A percentile compares a stretch with the other conserved stretches of the same genome.
These are phyloP conservation scores for Penicillium cosmopolitanum DNA, from an alignment of 495 filamentous ascomycete genomes.

Conservation along the genomic window DNA sequence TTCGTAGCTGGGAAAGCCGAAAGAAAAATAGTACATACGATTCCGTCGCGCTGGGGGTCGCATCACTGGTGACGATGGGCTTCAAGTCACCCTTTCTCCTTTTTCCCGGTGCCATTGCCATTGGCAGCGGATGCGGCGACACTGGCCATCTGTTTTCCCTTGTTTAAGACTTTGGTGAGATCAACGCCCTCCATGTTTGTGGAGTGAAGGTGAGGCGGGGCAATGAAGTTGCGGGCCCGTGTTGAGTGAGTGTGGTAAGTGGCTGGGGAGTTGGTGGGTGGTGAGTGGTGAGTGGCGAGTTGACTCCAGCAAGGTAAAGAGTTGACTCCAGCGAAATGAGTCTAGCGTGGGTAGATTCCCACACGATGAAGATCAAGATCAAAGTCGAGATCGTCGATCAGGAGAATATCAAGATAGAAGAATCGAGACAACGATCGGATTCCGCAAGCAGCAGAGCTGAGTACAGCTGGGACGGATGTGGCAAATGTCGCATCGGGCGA, in stretches of 20 bases:
- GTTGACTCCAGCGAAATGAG: too few relatives aligned
- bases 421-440: background rate
- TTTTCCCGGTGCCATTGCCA: slow-evolving; percentile 68
- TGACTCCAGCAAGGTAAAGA: too few relatives aligned
- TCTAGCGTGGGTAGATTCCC: too few relatives aligned
- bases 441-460: slow-evolving; percentile 32
- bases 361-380: too few relatives aligned
- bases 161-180: slow-evolving; percentile 76
- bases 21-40: slow-evolving; percentile 47
- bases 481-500: slow-evolving; percentile 24
- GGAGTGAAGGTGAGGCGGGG: slow-evolving; percentile 18
- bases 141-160: slow-evolving; percentile 74
- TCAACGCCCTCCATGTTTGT: slow-evolving; percentile 73
- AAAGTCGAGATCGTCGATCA: background rate
- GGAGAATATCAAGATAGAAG: background rate
- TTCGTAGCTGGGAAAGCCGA: slow-evolving; percentile 19
- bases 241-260: slow-evolving; percentile 29
- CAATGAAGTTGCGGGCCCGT: background rate
- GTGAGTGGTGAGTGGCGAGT: background rate
- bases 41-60: slow-evolving; percentile 52
- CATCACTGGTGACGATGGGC: slow-evolving; percentile 87
- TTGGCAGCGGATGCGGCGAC: slow-evolving; percentile 62
- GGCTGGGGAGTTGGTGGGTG: slow-evolving; percentile 32
- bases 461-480: slow-evolving; percentile 23
- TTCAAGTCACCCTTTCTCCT: slow-evolving; percentile 87